These are phyloP conservation scores for Arxiozyma slooffiae DNA, from an alignment of 1,139 yeast genomes.

Conservation along the genomic window DNA sequence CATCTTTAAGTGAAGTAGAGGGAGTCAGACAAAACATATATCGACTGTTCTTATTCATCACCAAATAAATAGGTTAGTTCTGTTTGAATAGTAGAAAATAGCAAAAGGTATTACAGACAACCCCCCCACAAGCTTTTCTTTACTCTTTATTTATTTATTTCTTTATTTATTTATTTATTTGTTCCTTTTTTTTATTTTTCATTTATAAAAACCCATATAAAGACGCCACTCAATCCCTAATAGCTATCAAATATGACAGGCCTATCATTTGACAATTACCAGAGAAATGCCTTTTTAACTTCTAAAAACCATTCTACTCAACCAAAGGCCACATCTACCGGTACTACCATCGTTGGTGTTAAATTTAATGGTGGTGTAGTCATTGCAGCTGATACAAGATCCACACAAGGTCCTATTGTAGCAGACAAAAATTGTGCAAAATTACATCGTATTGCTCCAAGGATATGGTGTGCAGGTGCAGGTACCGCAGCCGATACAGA, in stretches of 20 bases:
- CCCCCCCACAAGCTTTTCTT: too few species aligned
- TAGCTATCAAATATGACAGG: constrained; percentile 57
- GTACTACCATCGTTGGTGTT: constrained; percentile 97
- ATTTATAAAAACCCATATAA: too few species aligned
- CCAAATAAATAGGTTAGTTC: too few species aligned
- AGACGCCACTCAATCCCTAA: not conserved
- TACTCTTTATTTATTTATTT: too few species aligned
- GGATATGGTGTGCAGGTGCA: constrained; percentile 99
- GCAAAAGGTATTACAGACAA: too few species aligned
- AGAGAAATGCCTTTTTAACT: constrained; percentile 68
- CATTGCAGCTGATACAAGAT: constrained; percentile 97
- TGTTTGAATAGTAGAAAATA: too few species aligned
- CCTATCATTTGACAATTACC: constrained; percentile 82
- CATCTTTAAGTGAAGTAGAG: too few species aligned
- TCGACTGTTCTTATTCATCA: too few species aligned
- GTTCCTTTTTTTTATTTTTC: too few species aligned
- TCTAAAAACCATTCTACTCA: constrained; percentile 55
- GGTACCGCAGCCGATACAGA: constrained; percentile 99
- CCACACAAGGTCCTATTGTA: constrained; percentile 90
- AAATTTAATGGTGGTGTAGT: constrained; percentile 88
- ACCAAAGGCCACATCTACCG: constrained; percentile 91
- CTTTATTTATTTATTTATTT: too few species aligned
- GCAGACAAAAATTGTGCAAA: constrained; percentile 98
- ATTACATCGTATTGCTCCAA: constrained; percentile 82
- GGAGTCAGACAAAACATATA: too few species aligned